Evolutionary conservation across 345 rosid genomes (phyloP), one percentile per base, ranked within the genome.

Genomic region (Brassica napus): DNA sequence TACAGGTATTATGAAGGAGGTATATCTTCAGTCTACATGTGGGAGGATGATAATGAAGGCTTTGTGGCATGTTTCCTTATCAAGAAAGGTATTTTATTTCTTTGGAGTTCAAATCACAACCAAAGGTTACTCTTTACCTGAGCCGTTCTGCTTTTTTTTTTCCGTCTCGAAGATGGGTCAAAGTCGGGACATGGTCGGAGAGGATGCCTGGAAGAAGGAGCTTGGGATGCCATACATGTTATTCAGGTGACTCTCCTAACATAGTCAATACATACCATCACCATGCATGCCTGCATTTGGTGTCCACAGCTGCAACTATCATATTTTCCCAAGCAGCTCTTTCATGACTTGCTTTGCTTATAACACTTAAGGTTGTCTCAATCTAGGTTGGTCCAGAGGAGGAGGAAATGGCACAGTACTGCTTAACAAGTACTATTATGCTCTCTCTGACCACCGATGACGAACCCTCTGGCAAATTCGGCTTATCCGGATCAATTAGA

Each of bases 201-300:
- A 76, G 97, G 97, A 75, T 91, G 86, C 84, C 84, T 95, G 75
- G 97, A 95, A 68, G 98, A 93, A 87, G 99, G 99, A 67, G 89
- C 97, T 2, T 95, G 99, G 99, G 99, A 93, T 84, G 95, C 98
- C 67, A 89, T 95, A 81, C 98, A 95, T 85, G 99, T 91, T 64
- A 88, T 95, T 80, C 89, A 95, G 94, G 99, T 90, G 16, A 47
- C 16, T 58, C 24, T 67, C 72, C 76, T 79, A 74, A 30, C 58
- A 73, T 60, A 10, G 2, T 14, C 69, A 55, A 24, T 35, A 68
- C 47, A 60, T 35, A 28, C 44, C 18, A 47, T 47, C 28, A 55
- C 68, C 58, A 78, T 42, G 47, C 9, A 11, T 54, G 39, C 21
- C 21, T 58, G 16, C 8, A 62, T 67, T 39, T 31, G 24, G 62